Evolutionary conservation across 2,329 filamentous ascomycete genomes (phyloP).

Genomic region (Colletotrichum navitas): DNA sequence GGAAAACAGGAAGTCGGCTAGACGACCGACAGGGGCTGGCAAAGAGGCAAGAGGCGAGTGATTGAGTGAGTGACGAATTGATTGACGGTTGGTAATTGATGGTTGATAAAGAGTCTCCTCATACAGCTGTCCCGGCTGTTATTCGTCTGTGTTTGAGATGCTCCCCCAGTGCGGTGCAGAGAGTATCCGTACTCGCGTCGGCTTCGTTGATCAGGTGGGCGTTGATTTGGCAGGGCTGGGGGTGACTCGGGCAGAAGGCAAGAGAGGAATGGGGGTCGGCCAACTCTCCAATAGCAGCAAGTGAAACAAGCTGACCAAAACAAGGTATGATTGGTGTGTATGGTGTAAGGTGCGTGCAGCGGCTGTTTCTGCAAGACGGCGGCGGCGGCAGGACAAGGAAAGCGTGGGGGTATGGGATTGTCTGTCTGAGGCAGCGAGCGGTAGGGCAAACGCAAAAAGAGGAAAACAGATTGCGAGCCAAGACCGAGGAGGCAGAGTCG

Average conservation of each 20-base stretch:
- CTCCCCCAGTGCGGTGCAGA: neutral
- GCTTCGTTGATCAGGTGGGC: constrained; percentile 32
- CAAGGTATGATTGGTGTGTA: constrained; percentile 34
- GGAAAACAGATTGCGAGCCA: constrained; percentile 1
- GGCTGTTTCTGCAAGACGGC: constrained; percentile 12
- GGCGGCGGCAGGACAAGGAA: constrained; percentile 17
- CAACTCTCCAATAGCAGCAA: neutral
- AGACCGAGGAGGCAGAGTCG: constrained; percentile 11
- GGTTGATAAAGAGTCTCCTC: neutral
- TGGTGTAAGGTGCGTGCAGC: constrained; percentile 30
- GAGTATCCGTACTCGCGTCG: constrained; percentile 11
- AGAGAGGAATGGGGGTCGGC: too few relatives aligned
- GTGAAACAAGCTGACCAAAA: constrained; percentile 16
- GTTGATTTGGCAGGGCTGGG: neutral
- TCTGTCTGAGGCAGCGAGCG: constrained; percentile 4
- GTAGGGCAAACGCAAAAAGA: constrained; percentile 11
- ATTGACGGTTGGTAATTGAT: neutral
- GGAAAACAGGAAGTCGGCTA: constrained; percentile 8
- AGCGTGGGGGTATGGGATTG: neutral
- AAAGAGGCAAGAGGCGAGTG: constrained; percentile 5
- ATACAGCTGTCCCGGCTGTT: neutral
- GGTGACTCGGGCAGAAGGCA: neutral
- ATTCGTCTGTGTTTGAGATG: constrained; percentile 2
- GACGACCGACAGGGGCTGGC: constrained; percentile 16
- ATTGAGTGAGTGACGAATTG: neutral